These are phyloP conservation scores for Aquilaria agallochum DNA, from an alignment of 441 rosid genomes.

Conservation along the genomic window DNA sequence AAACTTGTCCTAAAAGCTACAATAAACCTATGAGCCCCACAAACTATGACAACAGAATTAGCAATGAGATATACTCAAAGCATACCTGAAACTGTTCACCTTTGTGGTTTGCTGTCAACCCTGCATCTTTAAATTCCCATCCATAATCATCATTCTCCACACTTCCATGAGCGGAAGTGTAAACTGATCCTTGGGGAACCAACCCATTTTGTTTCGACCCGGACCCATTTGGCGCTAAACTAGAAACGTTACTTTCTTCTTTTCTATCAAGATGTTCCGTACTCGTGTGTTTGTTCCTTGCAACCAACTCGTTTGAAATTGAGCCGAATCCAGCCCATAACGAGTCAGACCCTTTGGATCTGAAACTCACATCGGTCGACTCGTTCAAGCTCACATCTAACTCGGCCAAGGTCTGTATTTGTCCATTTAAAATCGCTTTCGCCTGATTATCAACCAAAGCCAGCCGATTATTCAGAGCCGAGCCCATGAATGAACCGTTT, in stretches of 20 bases:
- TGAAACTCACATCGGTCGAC: neutral
- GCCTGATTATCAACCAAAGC: conserved; percentile 23
- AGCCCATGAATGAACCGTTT: conserved; percentile 16
- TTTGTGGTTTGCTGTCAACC: conserved; percentile 11
- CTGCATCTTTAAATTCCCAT: conserved; percentile 42
- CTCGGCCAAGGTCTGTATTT: too few species aligned
- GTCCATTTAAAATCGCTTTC: conserved; percentile 13
- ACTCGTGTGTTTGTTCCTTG: too few species aligned
- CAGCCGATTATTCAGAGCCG: conserved; percentile 10
- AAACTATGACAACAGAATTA: too few species aligned
- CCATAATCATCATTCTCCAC: conserved; percentile 23
- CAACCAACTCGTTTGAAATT: too few species aligned
- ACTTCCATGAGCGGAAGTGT: conserved; percentile 18
- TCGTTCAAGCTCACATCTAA: conserved; percentile 17
- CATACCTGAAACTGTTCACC: conserved; percentile 6
- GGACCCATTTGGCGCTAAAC: conserved; percentile 9
- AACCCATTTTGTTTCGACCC: conserved; percentile 6
- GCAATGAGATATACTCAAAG: too few species aligned
- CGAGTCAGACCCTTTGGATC: too few species aligned
- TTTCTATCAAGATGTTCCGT: too few species aligned
- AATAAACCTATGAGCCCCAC: neutral
- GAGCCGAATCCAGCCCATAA: too few species aligned
- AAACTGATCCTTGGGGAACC: conserved; percentile 7
- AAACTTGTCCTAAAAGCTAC: neutral
- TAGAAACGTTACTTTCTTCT: neutral